These are phyloP conservation scores for Diaporthe amygdali DNA, from an alignment of 2,329 filamentous ascomycete species.

Conservation along the genomic window DNA sequence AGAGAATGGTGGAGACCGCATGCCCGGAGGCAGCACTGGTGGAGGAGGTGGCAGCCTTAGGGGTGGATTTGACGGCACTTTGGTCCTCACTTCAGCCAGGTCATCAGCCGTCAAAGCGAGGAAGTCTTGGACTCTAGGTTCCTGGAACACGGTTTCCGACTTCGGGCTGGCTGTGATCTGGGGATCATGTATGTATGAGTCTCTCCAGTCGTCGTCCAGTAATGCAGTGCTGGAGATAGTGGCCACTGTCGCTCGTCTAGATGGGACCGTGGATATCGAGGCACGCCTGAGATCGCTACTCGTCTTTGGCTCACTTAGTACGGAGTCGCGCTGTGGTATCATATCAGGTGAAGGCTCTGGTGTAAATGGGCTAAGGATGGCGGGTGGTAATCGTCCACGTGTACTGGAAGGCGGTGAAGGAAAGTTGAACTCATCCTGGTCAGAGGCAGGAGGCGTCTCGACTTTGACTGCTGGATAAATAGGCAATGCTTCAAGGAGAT, in stretches of 20 bases:
- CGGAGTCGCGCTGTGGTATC: constrained; percentile 21
- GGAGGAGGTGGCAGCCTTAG: constrained; percentile 18
- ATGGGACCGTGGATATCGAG: neutral
- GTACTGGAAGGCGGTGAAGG: constrained; percentile 19
- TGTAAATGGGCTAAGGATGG: constrained; percentile 13
- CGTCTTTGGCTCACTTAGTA: constrained; percentile 20
- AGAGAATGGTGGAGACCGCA: constrained; percentile 44
- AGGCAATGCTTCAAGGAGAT: constrained; percentile 26
- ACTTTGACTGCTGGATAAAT: constrained; percentile 24
- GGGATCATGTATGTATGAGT: constrained; percentile 21
- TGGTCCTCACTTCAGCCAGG: constrained; percentile 51
- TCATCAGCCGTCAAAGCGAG: constrained; percentile 61
- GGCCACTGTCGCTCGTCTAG: constrained; percentile 13
- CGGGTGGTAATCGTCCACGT: constrained; percentile 16
- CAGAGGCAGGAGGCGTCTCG: constrained; percentile 27
- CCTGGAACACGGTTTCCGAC: constrained; percentile 46
- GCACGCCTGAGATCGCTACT: constrained; percentile 15
- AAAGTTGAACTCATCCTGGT: constrained; percentile 27
- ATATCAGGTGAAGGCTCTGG: constrained; percentile 26
- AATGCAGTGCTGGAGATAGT: constrained; percentile 10
- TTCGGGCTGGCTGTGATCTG: constrained; percentile 33
- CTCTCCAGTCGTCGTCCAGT: constrained; percentile 25
- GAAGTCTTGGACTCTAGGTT: constrained; percentile 60
- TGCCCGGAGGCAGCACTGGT: constrained; percentile 9
- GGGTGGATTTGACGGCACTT: constrained; percentile 27